phyloP scores from a whole-genome alignment of 163 green algal species.

The Chlamydomonas reinhardtii region DNA sequence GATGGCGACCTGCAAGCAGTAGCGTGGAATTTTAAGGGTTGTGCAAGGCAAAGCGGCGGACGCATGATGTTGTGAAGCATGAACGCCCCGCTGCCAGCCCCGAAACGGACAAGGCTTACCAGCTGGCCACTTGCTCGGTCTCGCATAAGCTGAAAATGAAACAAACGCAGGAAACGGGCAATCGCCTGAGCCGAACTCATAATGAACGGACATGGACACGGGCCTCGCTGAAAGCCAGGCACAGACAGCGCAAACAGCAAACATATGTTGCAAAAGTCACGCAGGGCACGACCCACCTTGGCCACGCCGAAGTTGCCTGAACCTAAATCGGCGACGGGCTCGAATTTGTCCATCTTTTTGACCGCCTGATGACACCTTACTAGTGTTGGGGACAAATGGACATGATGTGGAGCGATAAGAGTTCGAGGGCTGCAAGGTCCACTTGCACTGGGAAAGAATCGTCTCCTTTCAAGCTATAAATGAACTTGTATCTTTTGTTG shows the following conservation, averaged over 20 bases:
- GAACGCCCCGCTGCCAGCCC: not conserved
- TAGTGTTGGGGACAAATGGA: too few species aligned
- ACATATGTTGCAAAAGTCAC: not conserved
- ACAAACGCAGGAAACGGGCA: too few species aligned
- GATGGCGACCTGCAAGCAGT: conserved; percentile 71
- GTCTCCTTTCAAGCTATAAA: too few species aligned
- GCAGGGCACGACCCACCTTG: conserved; percentile 35
- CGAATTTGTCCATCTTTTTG: conserved; percentile 25
- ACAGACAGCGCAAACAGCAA: too few species aligned
- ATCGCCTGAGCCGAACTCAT: not conserved
- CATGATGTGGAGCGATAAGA: too few species aligned
- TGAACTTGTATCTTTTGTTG: too few species aligned
- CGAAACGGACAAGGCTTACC: conserved; percentile 57
- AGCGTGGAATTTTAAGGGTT: too few species aligned
- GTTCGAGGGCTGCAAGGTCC: too few species aligned
- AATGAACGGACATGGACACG: not conserved
- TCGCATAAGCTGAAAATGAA: conserved; percentile 77
- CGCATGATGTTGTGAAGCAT: not conserved
- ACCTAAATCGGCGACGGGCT: conserved; percentile 89
- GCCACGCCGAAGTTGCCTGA: conserved; percentile 97
- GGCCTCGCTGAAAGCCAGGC: too few species aligned
- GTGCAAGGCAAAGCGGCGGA: too few species aligned
- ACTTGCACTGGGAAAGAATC: too few species aligned
- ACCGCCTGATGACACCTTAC: not conserved
- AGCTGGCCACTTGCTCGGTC: conserved; percentile 86